These are phyloP conservation scores for Trifolium fragiferum DNA, from an alignment of 306 rosid genomes.

Conservation along the genomic window DNA sequence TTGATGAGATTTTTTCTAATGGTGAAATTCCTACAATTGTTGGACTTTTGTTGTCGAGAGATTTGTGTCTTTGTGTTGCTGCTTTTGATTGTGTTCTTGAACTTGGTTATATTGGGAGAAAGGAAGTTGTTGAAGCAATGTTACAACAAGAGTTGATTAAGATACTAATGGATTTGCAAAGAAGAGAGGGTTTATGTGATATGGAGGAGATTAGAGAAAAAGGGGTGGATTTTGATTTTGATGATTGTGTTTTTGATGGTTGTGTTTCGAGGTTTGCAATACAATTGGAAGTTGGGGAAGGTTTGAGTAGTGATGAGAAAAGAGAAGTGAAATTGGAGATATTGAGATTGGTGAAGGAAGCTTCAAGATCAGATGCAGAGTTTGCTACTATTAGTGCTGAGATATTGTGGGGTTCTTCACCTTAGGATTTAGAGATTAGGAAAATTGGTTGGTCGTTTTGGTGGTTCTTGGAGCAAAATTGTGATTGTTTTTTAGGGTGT, in stretches of 20 bases:
- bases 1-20: slow-evolving; percentile 54
- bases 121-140: slow-evolving; percentile 65
- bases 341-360: slow-evolving; percentile 55
- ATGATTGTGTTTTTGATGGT: slow-evolving; percentile 42
- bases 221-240: neutral
- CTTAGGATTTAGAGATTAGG: slow-evolving; percentile 25
- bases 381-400: slow-evolving; percentile 55
- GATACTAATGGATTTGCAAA: slow-evolving; percentile 64
- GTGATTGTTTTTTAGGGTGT: neutral
- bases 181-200: slow-evolving; percentile 18
- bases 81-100: slow-evolving; percentile 63
- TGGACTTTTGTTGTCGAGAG: slow-evolving; percentile 37
- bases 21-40: slow-evolving; percentile 52
- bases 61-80: slow-evolving; percentile 39
- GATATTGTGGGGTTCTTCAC: slow-evolving; percentile 73
- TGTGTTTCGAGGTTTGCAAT: slow-evolving; percentile 67
- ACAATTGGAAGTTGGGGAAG: slow-evolving; percentile 66
- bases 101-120: slow-evolving; percentile 56
- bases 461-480: neutral
- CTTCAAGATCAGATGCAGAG: slow-evolving; percentile 63
- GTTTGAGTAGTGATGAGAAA: slow-evolving; percentile 59
- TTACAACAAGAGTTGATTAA: slow-evolving; percentile 47
- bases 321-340: slow-evolving; percentile 55
- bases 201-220: neutral
- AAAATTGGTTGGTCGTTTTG: neutral